Percentiles rank a stretch among this genome's conserved stretches.
These are phyloP conservation scores for Radiomyces spectabilis DNA, from an alignment of 192 early-diverging fungal genomes.

Conservation along the genomic window DNA sequence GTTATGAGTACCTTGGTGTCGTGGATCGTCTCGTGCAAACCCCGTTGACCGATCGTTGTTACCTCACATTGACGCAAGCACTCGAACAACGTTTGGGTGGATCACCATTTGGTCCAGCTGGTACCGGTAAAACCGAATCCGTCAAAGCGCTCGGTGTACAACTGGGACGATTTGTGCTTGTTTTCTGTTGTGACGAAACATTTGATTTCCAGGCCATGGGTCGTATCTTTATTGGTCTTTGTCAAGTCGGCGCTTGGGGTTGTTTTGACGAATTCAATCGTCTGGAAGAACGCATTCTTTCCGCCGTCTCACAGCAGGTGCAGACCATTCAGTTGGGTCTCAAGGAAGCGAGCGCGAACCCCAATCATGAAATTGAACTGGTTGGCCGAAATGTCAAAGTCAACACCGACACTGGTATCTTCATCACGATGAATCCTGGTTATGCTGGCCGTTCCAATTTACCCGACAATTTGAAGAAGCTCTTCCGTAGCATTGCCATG, in stretches of 20 bases:
- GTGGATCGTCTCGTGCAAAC: slow-evolving; percentile 97
- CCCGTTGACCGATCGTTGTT: slow-evolving; percentile 97
- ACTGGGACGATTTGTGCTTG: slow-evolving; percentile 94
- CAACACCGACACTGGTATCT: slow-evolving; percentile 88
- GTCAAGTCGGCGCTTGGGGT: slow-evolving; percentile 98
- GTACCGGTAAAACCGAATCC: slow-evolving; percentile 98
- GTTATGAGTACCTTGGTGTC: slow-evolving; percentile 97
- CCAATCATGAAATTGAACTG: slow-evolving; percentile 83
- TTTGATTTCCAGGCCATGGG: slow-evolving; percentile 99
- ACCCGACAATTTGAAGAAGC: slow-evolving; percentile 98
- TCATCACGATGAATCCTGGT: slow-evolving; percentile 99
- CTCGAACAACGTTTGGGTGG: slow-evolving; percentile 90
- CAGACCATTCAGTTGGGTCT: slow-evolving; percentile 98
- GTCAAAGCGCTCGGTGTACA: slow-evolving; percentile 96
- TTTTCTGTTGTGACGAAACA: slow-evolving; percentile 99
- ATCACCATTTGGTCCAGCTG: slow-evolving; percentile 96
- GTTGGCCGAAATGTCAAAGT: slow-evolving; percentile 83
- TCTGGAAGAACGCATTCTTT: slow-evolving; percentile 94
- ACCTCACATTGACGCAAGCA: slow-evolving; percentile 96
- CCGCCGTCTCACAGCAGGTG: slow-evolving; percentile 98
- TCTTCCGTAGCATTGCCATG: slow-evolving; percentile 99
- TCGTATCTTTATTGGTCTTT: slow-evolving; percentile 98
- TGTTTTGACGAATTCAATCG: slow-evolving; percentile 99
- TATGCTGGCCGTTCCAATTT: slow-evolving; percentile 98
- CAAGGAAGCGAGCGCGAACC: slow-evolving; percentile 47